A percentile compares a stretch with the other conserved stretches of the same genome.
These are phyloP conservation scores for Suillus placidus DNA, from an alignment of 768 basidiomycete genomes.

Conservation along the genomic window DNA sequence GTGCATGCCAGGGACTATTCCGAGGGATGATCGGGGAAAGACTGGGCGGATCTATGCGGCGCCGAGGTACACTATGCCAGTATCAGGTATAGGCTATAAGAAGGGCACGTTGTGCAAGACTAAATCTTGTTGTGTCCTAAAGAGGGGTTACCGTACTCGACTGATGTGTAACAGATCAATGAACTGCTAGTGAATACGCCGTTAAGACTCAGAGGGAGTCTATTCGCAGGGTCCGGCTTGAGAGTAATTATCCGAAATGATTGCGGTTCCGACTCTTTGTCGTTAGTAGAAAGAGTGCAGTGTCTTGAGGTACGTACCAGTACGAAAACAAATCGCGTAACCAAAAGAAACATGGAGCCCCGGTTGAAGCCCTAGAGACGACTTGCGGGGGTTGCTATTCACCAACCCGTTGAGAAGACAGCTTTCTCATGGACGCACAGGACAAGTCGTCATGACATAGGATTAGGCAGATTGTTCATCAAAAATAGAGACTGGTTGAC, in stretches of 20 bases:
- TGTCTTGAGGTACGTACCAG: neutral
- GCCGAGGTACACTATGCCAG: neutral
- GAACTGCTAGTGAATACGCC: neutral
- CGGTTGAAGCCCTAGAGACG: neutral
- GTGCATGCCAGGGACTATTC: neutral
- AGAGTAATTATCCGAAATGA: conserved; percentile 1
- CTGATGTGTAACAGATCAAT: neutral
- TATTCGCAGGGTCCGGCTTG: neutral
- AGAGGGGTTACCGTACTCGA: neutral
- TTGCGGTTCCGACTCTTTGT: neutral
- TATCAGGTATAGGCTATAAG: neutral
- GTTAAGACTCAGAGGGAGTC: neutral
- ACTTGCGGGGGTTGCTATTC: neutral
- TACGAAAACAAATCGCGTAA: neutral
- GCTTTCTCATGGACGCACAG: neutral
- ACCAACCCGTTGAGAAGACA: neutral
- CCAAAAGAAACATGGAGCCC: neutral
- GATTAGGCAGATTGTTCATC: neutral
- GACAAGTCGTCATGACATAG: neutral
- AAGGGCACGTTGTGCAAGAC: neutral
- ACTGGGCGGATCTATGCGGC: neutral
- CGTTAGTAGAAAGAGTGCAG: neutral
- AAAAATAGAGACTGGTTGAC: neutral
- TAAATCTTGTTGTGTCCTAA: neutral
- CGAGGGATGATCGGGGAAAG: neutral